These are phyloP conservation scores for Aspergillus tanneri DNA, from an alignment of 2,329 filamentous ascomycete species.

Conservation along the genomic window DNA sequence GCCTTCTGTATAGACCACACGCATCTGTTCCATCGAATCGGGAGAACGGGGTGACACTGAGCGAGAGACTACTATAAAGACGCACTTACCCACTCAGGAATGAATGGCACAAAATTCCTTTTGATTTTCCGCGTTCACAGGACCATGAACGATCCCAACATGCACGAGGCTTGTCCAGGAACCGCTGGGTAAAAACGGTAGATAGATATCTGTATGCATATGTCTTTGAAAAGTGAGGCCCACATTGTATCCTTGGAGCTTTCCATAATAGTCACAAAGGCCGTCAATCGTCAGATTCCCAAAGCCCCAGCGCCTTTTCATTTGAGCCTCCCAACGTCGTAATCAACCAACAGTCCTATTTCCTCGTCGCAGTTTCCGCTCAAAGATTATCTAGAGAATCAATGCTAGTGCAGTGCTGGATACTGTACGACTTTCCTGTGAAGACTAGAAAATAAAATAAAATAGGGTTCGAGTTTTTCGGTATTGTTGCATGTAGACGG, in stretches of 20 bases:
- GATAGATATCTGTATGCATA: not conserved
- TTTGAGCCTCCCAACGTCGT: not conserved
- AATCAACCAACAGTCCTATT: not conserved
- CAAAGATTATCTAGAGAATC: not conserved
- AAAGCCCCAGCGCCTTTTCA: not conserved
- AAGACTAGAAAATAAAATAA: constrained; percentile 1
- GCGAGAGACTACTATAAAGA: constrained; percentile 1
- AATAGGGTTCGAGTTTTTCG: not conserved
- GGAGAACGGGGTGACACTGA: constrained; percentile 11
- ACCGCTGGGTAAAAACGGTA: not conserved
- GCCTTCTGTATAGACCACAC: constrained; percentile 6
- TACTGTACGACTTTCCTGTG: not conserved
- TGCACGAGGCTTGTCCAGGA: constrained; percentile 8
- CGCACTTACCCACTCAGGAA: too few species aligned
- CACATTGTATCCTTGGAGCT: too few species aligned
- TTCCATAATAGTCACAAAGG: too few species aligned
- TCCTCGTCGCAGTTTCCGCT: not conserved
- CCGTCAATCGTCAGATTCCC: not conserved
- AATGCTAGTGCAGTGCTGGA: constrained; percentile 3
- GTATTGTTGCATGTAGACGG: not conserved
- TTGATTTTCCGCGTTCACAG: not conserved
- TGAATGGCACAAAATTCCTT: too few species aligned
- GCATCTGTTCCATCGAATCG: constrained; percentile 12
- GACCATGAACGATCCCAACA: constrained; percentile 6
- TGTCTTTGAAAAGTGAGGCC: too few species aligned